phyloP scores from a whole-genome alignment of 2,329 filamentous ascomycete species.

The Colletotrichum lindemuthianum region DNA sequence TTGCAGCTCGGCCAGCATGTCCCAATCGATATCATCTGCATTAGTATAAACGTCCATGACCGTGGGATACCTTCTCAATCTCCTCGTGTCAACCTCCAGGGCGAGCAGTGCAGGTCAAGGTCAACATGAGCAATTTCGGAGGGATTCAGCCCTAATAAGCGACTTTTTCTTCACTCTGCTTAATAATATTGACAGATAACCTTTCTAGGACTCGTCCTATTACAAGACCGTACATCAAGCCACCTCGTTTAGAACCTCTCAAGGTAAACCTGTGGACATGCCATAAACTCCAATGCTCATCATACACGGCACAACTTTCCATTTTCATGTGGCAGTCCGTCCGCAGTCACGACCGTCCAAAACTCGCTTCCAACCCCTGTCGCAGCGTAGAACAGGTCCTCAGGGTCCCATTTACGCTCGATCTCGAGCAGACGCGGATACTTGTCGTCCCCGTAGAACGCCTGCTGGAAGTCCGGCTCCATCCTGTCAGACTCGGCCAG shows the following conservation, averaged over 20 bases:
- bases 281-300: background rate
- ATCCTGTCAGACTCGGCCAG: conserved; percentile 45
- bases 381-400: conserved; percentile 42
- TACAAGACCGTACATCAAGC: no score
- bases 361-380: conserved; percentile 43
- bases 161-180: background rate
- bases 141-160: background rate
- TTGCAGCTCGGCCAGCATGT: no score
- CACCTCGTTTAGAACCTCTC: background rate
- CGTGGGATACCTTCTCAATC: no score
- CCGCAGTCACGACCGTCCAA: conserved; percentile 33
- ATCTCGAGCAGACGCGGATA: conserved; percentile 42
- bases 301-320: conserved; percentile 5
- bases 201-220: no score
- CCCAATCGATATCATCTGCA: no score
- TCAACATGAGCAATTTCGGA: background rate
- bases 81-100: background rate
- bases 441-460: conserved; percentile 43
- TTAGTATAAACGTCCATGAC: no score
- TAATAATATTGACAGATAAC: background rate
- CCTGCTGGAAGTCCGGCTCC: conserved; percentile 43
- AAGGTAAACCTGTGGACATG: background rate
- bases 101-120: background rate
- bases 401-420: conserved; percentile 45
- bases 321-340: conserved; percentile 26